Evolutionary conservation across 163 green algal species (phyloP).

Genomic region (Volvox carteri): DNA sequence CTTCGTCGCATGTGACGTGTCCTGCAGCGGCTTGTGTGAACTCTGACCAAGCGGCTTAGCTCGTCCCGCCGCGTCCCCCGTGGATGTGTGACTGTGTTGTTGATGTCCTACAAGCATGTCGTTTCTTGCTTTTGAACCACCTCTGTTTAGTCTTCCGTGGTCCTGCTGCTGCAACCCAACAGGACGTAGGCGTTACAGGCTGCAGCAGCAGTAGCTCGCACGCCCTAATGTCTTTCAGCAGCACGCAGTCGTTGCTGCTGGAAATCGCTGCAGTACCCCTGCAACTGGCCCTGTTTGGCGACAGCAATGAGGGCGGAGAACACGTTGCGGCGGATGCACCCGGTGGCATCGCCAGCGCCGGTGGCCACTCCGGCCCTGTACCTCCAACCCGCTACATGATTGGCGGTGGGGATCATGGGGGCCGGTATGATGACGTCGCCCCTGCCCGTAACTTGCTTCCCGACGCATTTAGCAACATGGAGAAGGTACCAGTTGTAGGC

Average conservation of each 20-base stretch:
- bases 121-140: too few relatives aligned
- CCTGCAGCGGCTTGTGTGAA: too few relatives aligned
- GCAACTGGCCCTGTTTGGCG: background rate
- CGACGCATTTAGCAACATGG: too few relatives aligned
- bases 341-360: background rate
- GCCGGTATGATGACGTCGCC: background rate
- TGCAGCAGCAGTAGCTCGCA: background rate
- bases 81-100: too few relatives aligned
- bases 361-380: background rate
- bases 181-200: too few relatives aligned
- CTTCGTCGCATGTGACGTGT: too few relatives aligned
- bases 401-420: background rate
- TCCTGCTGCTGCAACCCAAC: too few relatives aligned
- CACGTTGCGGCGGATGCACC: background rate
- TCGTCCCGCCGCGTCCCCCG: too few relatives aligned
- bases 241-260: constrained; percentile 7
- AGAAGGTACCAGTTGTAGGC: too few relatives aligned
- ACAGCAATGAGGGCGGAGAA: background rate
- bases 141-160: too few relatives aligned
- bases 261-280: constrained; percentile 45
- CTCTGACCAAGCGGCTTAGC: too few relatives aligned
- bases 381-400: background rate
- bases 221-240: background rate
- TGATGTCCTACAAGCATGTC: too few relatives aligned
- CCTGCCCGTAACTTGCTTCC: background rate